Evolutionary conservation across 805 yeast species (phyloP).

Genomic region (Kuraishia ogatae): DNA sequence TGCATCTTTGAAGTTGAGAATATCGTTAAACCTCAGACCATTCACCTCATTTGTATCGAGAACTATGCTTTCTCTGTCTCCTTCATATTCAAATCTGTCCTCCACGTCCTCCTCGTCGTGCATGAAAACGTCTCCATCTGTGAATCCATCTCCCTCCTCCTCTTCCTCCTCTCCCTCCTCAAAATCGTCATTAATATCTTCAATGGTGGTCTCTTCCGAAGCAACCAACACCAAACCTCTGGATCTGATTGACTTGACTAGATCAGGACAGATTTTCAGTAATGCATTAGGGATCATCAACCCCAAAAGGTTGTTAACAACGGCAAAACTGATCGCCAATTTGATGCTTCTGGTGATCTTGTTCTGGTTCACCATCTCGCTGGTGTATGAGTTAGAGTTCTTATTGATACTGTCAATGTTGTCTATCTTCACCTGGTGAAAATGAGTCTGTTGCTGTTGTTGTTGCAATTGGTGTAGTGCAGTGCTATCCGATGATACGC

Average conservation of each 20-base stretch:
- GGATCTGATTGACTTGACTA: slow-evolving; percentile 66
- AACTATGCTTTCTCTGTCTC: slow-evolving; percentile 14
- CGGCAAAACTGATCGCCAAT: slow-evolving; percentile 76
- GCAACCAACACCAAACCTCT: slow-evolving; percentile 84
- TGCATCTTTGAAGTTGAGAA: slow-evolving; percentile 58
- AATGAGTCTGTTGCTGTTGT: slow-evolving; percentile 1
- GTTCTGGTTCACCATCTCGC: slow-evolving; percentile 26
- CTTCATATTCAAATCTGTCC: slow-evolving; percentile 8
- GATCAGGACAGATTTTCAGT: slow-evolving; percentile 62
- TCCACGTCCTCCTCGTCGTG: slow-evolving; percentile 2
- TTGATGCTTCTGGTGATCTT: slow-evolving; percentile 59
- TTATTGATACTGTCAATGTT: slow-evolving; percentile 26
- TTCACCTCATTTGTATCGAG: slow-evolving; percentile 39
- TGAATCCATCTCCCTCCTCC: no score
- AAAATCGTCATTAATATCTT: slow-evolving; percentile 11
- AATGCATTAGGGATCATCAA: slow-evolving; percentile 67
- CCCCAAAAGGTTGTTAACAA: slow-evolving; percentile 78
- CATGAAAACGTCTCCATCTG: slow-evolving; percentile 4
- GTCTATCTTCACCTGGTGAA: slow-evolving; percentile 20
- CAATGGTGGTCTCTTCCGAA: slow-evolving; percentile 25
- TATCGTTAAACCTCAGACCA: slow-evolving; percentile 57
- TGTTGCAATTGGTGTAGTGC: not conserved
- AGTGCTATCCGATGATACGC: not conserved
- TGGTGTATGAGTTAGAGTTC: slow-evolving; percentile 23
- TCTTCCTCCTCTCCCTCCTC: slow-evolving; percentile 3